Conservation (phyloP, 176 grass and related monocot species). For the Cenchrus purpureus region DNA sequence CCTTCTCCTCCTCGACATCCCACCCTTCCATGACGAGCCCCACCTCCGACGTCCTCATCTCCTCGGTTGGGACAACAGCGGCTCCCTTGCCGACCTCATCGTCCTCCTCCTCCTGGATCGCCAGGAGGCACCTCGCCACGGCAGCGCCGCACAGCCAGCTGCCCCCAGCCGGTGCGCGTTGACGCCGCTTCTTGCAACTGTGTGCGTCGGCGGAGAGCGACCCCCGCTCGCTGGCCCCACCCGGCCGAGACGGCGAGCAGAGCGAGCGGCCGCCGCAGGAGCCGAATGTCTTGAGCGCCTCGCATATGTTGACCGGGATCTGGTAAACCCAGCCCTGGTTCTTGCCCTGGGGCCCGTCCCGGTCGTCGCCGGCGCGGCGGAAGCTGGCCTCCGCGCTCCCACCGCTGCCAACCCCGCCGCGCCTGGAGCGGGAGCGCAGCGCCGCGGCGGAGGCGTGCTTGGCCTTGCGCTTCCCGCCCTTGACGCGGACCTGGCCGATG, state of each 20-base stretch:
- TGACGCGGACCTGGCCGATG: constrained; percentile 92
- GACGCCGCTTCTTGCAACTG: constrained; percentile 38
- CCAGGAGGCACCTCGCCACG: constrained; percentile 79
- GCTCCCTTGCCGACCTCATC: constrained; percentile 51
- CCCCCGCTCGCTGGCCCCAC: constrained; percentile 28
- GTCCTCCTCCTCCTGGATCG: constrained; percentile 46
- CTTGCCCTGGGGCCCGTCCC: constrained; percentile 60
- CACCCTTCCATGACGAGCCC: constrained; percentile 62
- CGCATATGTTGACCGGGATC: constrained; percentile 96
- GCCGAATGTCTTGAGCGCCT: constrained; percentile 77
- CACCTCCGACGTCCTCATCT: constrained; percentile 42
- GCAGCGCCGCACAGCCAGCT: constrained; percentile 72
- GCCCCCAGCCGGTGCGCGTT: constrained; percentile 28
- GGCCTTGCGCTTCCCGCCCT: constrained; percentile 74
- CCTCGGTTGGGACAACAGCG: constrained; percentile 50
- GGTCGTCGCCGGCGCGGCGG: constrained; percentile 55
- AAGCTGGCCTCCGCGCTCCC: constrained; percentile 74
- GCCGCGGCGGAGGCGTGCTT: constrained; percentile 58
- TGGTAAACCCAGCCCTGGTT: constrained; percentile 93
- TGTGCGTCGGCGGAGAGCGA: constrained; percentile 2
- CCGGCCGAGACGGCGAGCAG: constrained; percentile 64
- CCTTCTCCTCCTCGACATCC: constrained; percentile 56
- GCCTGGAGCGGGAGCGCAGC: constrained; percentile 69
- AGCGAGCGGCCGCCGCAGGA: constrained; percentile 78
- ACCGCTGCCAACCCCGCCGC: constrained; percentile 39